Base-by-base conservation (phyloP, 176 grass and related monocot species). In the Aegilops umbellulata region DNA sequence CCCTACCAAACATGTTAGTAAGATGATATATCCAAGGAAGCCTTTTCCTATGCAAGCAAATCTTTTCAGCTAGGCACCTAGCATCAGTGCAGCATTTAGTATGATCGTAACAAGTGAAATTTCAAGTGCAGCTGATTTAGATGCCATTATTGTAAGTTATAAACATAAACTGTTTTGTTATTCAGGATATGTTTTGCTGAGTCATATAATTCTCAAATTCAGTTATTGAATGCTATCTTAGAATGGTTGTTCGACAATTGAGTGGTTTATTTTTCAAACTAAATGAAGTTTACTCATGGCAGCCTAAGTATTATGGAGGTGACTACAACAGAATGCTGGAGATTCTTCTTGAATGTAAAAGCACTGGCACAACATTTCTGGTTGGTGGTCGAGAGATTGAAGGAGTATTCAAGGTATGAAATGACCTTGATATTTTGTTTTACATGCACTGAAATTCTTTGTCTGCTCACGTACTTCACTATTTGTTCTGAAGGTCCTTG, bases 241-340 rank as follows among this genome's bases (percentile, higher is more conserved):
- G 32, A 42, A 24, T 22, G 10, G 62, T 73, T 62, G 29, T 70
- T 90, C 39, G 19, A 34, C 53, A 72, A 68, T 68, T 70, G 49
- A 55, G 53, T 85, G 77, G 41, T 83, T 62, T 20, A 30, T 73
- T 84, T 47, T 74, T 12, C 76, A 61, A 84, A 76, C 60, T 84
- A 32, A 83, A 80, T 88, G 82, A 88, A 67, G 65, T 65, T 57
- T 77, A 66, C 75, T 84, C 30, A 68, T 69, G 87, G 7, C 80
- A 98, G 94, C 92, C 97, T 76, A 98, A 95, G 86, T 98, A 98
- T 84, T 98, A 95, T 83, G 90, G 86, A 85, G 90, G 90, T 24
- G 90, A 94, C 69, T 88, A 90, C 80, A 91, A 84, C 36, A 84
- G 74, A 95, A 98, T 98, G 97, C 31, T 98, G 83, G 94, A 90